phyloP scores from a whole-genome alignment of 345 rosid species.

The Brassica napus region Da-Ae NC_063440.1:22798001-22798500 shows the following conservation, averaged over 20 bases:
- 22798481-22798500: too few species aligned
- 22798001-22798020: conserved; percentile 19
- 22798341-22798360: too few species aligned
- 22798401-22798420: too few species aligned
- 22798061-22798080: conserved; percentile 29
- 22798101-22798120: conserved; percentile 29
- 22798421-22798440: too few species aligned
- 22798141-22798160: conserved; percentile 2
- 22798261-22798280: neutral
- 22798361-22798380: too few species aligned
- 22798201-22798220: too few species aligned
- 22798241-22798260: neutral
- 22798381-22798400: too few species aligned
- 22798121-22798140: conserved; percentile 19
- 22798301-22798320: neutral
- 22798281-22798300: neutral
- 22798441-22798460: too few species aligned
- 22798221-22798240: neutral
- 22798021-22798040: conserved; percentile 30
- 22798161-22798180: neutral
- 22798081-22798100: conserved; percentile 24
- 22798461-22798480: too few species aligned
- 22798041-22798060: conserved; percentile 27
- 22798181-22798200: neutral
- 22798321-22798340: neutral